Percentiles rank a stretch among this genome's conserved stretches.
These are phyloP conservation scores for Candida lessepsii DNA, from an alignment of 805 yeast species.

Conservation along the genomic window DNA sequence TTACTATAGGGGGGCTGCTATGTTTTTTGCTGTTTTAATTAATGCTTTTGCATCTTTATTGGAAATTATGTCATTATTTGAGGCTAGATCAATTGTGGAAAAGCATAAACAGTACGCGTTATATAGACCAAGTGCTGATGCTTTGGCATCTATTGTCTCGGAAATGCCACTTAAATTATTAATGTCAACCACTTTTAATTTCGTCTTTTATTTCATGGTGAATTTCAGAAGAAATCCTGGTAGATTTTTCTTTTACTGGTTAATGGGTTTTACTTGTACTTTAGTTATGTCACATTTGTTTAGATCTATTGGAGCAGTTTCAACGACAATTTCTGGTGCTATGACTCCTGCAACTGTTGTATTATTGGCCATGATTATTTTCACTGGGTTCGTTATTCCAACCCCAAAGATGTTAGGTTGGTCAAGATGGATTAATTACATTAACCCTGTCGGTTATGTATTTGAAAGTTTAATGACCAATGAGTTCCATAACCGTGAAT, in stretches of 20 bases:
- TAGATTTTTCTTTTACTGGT: constrained; percentile 38
- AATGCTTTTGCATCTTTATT: constrained; percentile 61
- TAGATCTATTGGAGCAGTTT: constrained; percentile 42
- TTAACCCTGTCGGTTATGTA: constrained; percentile 42
- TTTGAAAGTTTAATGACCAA: constrained; percentile 61
- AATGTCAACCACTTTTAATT: constrained; percentile 30
- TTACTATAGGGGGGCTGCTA: constrained; percentile 60
- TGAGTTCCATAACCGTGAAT: constrained; percentile 59
- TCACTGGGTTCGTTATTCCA: constrained; percentile 48
- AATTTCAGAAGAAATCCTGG: constrained; percentile 38
- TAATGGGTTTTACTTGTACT: constrained; percentile 29
- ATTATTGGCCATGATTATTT: constrained; percentile 53
- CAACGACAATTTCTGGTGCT: constrained; percentile 41
- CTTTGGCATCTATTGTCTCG: constrained; percentile 58
- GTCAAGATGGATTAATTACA: constrained; percentile 54
- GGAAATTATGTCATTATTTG: constrained; percentile 58
- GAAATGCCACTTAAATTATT: constrained; percentile 59
- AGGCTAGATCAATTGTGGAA: constrained; percentile 61
- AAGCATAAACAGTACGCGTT: constrained; percentile 73
- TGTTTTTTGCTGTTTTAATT: constrained; percentile 60
- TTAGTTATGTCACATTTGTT: constrained; percentile 43
- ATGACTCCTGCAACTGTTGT: constrained; percentile 47
- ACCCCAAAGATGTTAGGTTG: constrained; percentile 57
- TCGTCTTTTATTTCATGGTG: constrained; percentile 50
- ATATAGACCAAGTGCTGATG: constrained; percentile 74